Evolutionary conservation across 768 basidiomycete genomes (phyloP).

Genomic region (Paxillus ammoniavirescens): DNA sequence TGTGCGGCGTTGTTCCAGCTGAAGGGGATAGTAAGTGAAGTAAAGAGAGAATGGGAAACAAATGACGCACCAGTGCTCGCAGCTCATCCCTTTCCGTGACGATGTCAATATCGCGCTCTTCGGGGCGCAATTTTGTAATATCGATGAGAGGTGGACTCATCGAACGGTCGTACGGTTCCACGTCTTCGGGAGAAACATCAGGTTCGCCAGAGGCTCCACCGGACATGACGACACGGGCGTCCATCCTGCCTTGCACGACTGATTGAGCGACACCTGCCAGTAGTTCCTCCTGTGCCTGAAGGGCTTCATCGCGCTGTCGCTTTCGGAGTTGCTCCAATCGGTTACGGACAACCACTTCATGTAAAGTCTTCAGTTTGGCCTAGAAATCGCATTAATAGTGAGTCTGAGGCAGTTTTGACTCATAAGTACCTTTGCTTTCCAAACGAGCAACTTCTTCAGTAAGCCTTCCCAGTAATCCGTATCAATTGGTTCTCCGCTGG

Average conservation of each 20-base stretch:
- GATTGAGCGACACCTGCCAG: slow-evolving; percentile 73
- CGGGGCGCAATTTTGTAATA: slow-evolving; percentile 63
- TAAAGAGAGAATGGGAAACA: slow-evolving; percentile 1
- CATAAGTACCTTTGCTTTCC: slow-evolving; percentile 85
- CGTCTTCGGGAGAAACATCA: slow-evolving; percentile 49
- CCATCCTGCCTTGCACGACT: slow-evolving; percentile 45
- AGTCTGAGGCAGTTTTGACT: neutral
- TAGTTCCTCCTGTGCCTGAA: slow-evolving; percentile 90
- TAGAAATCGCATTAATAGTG: slow-evolving; percentile 30
- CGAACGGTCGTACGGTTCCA: slow-evolving; percentile 76
- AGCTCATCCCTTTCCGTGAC: slow-evolving; percentile 66
- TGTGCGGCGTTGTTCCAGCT: slow-evolving; percentile 74
- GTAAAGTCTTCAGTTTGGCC: slow-evolving; percentile 89
- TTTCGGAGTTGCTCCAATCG: slow-evolving; percentile 94
- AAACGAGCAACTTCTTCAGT: slow-evolving; percentile 88
- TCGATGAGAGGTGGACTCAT: slow-evolving; percentile 86
- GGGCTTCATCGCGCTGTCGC: slow-evolving; percentile 92
- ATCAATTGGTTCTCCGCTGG: slow-evolving; percentile 92
- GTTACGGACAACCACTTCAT: slow-evolving; percentile 96
- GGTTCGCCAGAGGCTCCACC: slow-evolving; percentile 34
- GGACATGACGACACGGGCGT: slow-evolving; percentile 35
- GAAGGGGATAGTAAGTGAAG: slow-evolving; percentile 3
- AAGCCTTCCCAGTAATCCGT: slow-evolving; percentile 97
- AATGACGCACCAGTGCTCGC: slow-evolving; percentile 54
- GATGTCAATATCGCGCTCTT: slow-evolving; percentile 82